phyloP scores from a whole-genome alignment of 2,329 filamentous ascomycete genomes.

The Harringtonia lauricola region DNA sequence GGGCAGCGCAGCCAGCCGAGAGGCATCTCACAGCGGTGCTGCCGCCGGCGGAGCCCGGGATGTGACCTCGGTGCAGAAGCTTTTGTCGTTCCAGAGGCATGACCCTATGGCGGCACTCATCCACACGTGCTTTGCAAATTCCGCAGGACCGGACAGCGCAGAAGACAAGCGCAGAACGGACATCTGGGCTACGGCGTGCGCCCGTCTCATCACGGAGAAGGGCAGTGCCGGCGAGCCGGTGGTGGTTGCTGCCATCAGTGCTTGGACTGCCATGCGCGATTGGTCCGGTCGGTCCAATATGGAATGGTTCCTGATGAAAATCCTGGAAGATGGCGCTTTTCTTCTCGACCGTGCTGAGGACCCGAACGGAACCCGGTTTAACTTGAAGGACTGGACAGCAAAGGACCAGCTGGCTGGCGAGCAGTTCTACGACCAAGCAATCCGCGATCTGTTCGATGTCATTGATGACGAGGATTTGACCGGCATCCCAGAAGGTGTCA shows the following conservation, averaged over 20 bases:
- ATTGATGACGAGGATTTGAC: conserved; percentile 76
- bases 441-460: conserved; percentile 72
- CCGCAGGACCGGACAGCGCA: conserved; percentile 66
- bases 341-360: conserved; percentile 78
- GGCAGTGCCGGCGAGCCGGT: conserved; percentile 71
- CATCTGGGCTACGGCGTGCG: conserved; percentile 81
- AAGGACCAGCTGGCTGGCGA: conserved; percentile 76
- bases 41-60: conserved; percentile 2
- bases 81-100: conserved; percentile 80
- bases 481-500: conserved; percentile 74
- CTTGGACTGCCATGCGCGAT: conserved; percentile 76
- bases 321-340: conserved; percentile 86
- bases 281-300: conserved; percentile 86
- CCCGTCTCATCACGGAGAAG: conserved; percentile 67
- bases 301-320: conserved; percentile 91
- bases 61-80: conserved; percentile 57
- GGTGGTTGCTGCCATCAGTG: conserved; percentile 72
- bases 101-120: conserved; percentile 77
- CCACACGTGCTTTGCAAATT: conserved; percentile 83
- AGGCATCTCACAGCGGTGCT: not conserved
- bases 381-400: conserved; percentile 60
- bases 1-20: conserved; percentile 16
- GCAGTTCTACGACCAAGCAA: conserved; percentile 77
- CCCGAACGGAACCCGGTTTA: conserved; percentile 59
- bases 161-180: conserved; percentile 73